phyloP scores from a whole-genome alignment of 2,329 filamentous ascomycete species.

The Ceratocystis alfenasii region DNA sequence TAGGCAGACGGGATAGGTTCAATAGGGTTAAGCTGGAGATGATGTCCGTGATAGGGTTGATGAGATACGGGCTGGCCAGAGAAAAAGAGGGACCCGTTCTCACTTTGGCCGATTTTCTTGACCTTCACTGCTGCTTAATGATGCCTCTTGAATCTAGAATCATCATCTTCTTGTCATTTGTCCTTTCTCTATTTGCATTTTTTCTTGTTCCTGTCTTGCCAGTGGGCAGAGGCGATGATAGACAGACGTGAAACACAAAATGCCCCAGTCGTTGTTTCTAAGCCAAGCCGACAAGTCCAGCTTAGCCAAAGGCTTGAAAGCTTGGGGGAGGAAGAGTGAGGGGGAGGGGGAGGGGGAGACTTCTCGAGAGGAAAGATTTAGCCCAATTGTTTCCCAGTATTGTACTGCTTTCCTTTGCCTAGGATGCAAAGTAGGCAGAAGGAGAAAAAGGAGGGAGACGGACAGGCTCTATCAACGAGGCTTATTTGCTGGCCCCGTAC shows the following conservation, averaged over 20 bases:
- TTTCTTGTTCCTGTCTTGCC: background rate
- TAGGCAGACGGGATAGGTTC: background rate
- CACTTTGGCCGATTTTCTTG: too few relatives aligned
- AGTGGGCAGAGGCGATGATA: background rate
- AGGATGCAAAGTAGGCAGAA: background rate
- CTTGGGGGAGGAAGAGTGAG: background rate
- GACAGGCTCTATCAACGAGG: background rate
- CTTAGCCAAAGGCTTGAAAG: background rate
- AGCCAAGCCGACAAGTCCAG: background rate
- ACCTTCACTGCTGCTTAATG: too few relatives aligned
- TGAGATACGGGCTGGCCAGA: background rate
- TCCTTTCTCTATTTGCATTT: background rate
- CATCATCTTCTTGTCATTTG: background rate
- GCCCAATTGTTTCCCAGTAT: too few relatives aligned
- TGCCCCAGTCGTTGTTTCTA: conserved; percentile 7
- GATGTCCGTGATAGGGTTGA: background rate
- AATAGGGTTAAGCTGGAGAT: too few relatives aligned
- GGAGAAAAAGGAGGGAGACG: background rate
- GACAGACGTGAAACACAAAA: conserved; percentile 5
- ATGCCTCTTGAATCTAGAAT: too few relatives aligned
- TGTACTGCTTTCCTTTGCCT: too few relatives aligned
- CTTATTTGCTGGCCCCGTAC: background rate
- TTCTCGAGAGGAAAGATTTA: too few relatives aligned
- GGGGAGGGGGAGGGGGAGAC: too few relatives aligned
- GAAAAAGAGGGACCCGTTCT: too few relatives aligned